Percentiles rank a stretch among this genome's conserved stretches.
Conservation (phyloP, 108 stramenopile genomes). For the Seminavis robusta region DNA sequence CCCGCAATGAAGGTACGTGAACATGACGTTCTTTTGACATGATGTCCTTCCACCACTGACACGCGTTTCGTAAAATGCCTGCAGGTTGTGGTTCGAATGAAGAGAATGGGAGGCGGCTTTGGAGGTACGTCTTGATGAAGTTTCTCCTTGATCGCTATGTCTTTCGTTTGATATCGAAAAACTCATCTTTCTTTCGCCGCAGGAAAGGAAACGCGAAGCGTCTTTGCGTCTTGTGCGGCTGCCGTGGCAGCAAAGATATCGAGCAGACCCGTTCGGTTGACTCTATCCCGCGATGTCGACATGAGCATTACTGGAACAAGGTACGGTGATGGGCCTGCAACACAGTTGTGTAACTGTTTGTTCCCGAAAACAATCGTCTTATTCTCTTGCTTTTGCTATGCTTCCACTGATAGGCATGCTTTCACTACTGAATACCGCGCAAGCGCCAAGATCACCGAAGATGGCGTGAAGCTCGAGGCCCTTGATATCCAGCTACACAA, state of each 20-base stretch:
- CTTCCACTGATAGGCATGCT: constrained; percentile 58
- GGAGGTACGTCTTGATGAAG: constrained; percentile 69
- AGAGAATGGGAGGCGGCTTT: constrained; percentile 95
- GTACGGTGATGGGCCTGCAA: constrained; percentile 2
- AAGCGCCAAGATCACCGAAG: constrained; percentile 67
- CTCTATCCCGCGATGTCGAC: constrained; percentile 89
- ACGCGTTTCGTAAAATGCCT: too few relatives aligned
- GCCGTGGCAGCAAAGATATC: constrained; percentile 86
- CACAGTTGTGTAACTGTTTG: background rate
- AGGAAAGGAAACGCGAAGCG: constrained; percentile 87
- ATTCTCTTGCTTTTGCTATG: background rate
- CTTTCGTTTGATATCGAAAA: background rate
- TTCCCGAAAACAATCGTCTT: background rate
- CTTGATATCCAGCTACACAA: constrained; percentile 80
- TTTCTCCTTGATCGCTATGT: background rate
- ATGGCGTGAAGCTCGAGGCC: constrained; percentile 68
- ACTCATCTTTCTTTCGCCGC: too few relatives aligned
- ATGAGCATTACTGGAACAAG: constrained; percentile 86
- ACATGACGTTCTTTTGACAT: too few relatives aligned
- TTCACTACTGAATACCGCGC: constrained; percentile 85
- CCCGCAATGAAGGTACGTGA: constrained; percentile 71
- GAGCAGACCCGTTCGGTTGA: constrained; percentile 79
- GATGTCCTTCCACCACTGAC: too few relatives aligned
- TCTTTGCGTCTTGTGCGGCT: constrained; percentile 82
- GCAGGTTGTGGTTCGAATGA: constrained; percentile 89